Evolutionary conservation across 352 stramenopile species (phyloP), one percentile per base, ranked within the genome.

Genomic region (Globisporangium emineosum): DNA sequence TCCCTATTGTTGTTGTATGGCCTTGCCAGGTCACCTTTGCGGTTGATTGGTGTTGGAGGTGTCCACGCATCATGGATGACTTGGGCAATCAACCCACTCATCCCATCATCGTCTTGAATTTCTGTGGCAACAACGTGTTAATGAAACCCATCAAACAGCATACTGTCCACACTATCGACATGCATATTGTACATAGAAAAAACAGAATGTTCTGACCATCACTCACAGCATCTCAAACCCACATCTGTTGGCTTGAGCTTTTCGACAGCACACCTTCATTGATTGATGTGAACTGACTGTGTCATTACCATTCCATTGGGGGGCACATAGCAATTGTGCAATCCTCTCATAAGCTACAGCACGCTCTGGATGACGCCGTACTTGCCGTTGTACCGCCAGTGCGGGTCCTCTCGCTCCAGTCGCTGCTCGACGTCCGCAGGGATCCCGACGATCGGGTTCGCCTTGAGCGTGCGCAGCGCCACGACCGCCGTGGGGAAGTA

Each of bases 401-500:
- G 70, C 13, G 63, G 65, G 32, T 92, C 83, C 15, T 89, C 79
- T 13, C 64, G 47, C 21, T 88, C 74, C 19, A 89, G 68, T 17
- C 71, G 66, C 40, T 62, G 32, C 51, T 89, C 81, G 7, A 80
- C 51, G 13, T 78, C 72, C 0, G 55, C 66, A 17, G 71, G 60
- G 49, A 93, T 81, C 0, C 82, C 82, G 5, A 89, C 81, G 5
- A 85, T 81, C 30, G 78, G 76, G 52, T 86, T 85, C 57, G 81
- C 90, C 68, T 93, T 93, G 21, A 93, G 60, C 30, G 79, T 91
- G 23, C 82, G 78, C 60, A 93, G 80, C 21, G 77, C 76, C 21
- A 93, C 82, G 55, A 91, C 89, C 0, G 83, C 66, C 17, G 73
- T 65, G 2, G 82, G 78, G 50, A 91, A 93, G 66, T 89, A 96